phyloP scores from a whole-genome alignment of 2,329 filamentous ascomycete species.

The Aspergillus glaucus region DNA sequence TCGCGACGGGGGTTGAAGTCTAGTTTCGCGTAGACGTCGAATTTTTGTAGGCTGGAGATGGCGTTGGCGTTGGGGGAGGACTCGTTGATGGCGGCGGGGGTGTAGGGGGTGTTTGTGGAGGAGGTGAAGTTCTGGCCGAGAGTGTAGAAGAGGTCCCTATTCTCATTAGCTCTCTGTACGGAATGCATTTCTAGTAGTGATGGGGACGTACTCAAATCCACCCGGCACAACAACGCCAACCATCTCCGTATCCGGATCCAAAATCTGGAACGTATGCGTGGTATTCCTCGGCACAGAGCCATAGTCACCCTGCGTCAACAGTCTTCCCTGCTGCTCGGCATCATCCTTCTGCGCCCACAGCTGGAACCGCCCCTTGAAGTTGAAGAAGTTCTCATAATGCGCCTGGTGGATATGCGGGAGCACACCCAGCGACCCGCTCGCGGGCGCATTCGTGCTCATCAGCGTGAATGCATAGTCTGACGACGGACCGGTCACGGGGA shows the following conservation, averaged over 20 bases:
- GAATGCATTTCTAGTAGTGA: neutral
- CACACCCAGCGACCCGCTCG: conserved; percentile 33
- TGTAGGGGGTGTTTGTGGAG: conserved; percentile 31
- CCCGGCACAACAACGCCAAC: conserved; percentile 43
- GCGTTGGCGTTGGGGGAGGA: conserved; percentile 23
- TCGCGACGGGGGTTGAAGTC: conserved; percentile 37
- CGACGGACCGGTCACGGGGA: conserved; percentile 41
- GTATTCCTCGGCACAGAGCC: conserved; percentile 42
- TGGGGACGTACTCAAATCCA: conserved; percentile 39
- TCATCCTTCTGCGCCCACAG: conserved; percentile 38
- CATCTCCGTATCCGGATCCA: conserved; percentile 45
- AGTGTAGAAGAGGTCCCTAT: conserved; percentile 37
- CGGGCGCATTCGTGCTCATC: conserved; percentile 39
- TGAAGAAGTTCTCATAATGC: conserved; percentile 46
- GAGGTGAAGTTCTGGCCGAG: conserved; percentile 34
- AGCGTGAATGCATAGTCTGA: conserved; percentile 42
- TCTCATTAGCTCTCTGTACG: neutral
- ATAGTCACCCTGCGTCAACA: conserved; percentile 43
- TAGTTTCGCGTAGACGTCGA: conserved; percentile 41
- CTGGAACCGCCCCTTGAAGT: conserved; percentile 40
- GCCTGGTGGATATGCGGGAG: conserved; percentile 39
- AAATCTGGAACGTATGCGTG: conserved; percentile 44
- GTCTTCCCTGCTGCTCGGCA: conserved; percentile 29
- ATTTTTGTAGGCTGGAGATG: conserved; percentile 33
- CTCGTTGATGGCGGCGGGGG: conserved; percentile 24